Conservation (phyloP, 805 yeast genomes). For the Zygosaccharomyces gambellarensis region DNA sequence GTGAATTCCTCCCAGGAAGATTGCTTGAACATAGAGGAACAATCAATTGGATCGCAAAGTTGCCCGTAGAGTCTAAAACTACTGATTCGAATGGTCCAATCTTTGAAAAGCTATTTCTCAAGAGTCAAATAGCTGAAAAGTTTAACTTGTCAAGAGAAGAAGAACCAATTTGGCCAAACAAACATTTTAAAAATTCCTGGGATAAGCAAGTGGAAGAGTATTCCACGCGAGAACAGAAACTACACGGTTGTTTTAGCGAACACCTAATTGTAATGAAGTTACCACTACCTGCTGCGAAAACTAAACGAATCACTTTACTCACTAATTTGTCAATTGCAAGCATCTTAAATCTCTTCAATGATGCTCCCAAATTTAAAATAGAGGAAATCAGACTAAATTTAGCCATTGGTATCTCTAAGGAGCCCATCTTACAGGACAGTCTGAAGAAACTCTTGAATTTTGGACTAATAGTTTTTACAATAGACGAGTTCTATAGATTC, state of each 20-base stretch:
- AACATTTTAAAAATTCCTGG: constrained; percentile 7
- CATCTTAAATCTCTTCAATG: constrained; percentile 18
- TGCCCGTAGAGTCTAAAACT: neutral
- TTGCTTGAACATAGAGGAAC: neutral
- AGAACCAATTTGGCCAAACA: constrained; percentile 14
- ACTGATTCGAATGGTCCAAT: neutral
- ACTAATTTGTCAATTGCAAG: constrained; percentile 14
- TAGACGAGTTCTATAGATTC: neutral
- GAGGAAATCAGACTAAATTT: constrained; percentile 6
- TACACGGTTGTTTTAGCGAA: constrained; percentile 10
- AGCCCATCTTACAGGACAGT: neutral
- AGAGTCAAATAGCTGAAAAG: neutral
- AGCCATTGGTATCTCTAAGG: constrained; percentile 4
- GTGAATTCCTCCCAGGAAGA: neutral
- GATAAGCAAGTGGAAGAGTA: neutral
- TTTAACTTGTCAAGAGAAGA: constrained; percentile 1
- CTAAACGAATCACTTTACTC: constrained; percentile 7
- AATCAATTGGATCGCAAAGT: neutral
- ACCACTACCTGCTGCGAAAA: constrained; percentile 10
- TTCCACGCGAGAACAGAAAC: constrained; percentile 1
- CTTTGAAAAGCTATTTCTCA: constrained; percentile 1
- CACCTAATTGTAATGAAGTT: constrained; percentile 16
- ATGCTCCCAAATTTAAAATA: constrained; percentile 6
- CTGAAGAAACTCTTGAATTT: constrained; percentile 6
- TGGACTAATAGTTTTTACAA: neutral